Base-by-base conservation (phyloP, 805 yeast genomes). In the Millerozyma miso region DNA sequence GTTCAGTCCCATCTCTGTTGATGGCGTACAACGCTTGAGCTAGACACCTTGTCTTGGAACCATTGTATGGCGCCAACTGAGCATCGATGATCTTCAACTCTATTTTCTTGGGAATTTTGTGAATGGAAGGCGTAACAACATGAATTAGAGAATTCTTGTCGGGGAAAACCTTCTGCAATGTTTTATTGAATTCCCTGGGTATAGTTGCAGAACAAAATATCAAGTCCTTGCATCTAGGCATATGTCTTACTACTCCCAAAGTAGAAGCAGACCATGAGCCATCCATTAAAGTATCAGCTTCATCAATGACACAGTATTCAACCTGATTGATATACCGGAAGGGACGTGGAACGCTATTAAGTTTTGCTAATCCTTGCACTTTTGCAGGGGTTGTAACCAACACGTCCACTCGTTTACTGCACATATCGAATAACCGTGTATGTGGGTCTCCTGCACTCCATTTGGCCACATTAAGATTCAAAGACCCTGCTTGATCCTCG, bases 281-380 rank as follows among this genome's bases (percentile, higher is more conserved):
- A 58, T 90, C 96, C 80, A 90, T 74, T 43, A 91, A 66, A 0
- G 96, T 85, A 63, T 91, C 99, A 0, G 99, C 98, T 62, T 91
- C 99, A 59, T 91, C 99, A 12, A 86, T 77, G 1, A 87, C 91
- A 36, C 85, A 71, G 54, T 75, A 83, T 19, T 73, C 71, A 4
- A 83, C 79, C 12, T 67, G 59, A 37, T 61, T 61, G 46, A 78
- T 66, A 18, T 65, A 54, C 31, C 71, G 60, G 47, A 63, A 68
- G 3, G 62, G 74, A 49, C 45, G 52, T 31, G 46, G 42, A 20
- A 56, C 44, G 45, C 67, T 60, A 12, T 52, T 53, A 41, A 68
- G 59, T 31, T 66, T 60, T 16, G 56, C 48, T 37, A 58, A 63
- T 48, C 64, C 73, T 60, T 43, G 77, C 56, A 90, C 55, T 58